A percentile compares a stretch with the other conserved stretches of the same genome.
Conservation (phyloP, 805 yeast species). For the Saccharomycopsis babjevae region DNA sequence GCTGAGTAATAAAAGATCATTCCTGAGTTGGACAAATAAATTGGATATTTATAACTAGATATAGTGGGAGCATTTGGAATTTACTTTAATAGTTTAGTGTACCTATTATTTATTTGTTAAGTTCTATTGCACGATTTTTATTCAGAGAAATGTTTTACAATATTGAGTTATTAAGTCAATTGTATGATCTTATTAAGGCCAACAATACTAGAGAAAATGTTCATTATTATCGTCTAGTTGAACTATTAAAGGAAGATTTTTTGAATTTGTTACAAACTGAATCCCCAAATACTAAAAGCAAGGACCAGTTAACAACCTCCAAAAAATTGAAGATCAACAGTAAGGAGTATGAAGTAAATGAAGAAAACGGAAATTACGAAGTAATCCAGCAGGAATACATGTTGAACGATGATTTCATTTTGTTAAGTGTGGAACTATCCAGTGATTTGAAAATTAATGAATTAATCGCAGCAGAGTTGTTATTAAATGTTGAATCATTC, state of each 20-base stretch:
- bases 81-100: not conserved
- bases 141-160: not conserved
- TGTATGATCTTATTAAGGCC: not conserved
- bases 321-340: conserved; percentile 1
- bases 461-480: conserved; percentile 57
- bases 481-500: conserved; percentile 36
- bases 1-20: no score
- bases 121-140: not conserved
- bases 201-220: not conserved
- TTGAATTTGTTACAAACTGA: conserved; percentile 1
- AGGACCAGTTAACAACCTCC: conserved; percentile 2
- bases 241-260: conserved; percentile 6
- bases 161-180: not conserved
- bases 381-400: conserved; percentile 27
- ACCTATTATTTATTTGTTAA: not conserved
- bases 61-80: conserved; percentile 9
- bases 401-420: conserved; percentile 56
- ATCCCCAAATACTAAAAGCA: conserved; percentile 1
- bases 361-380: not conserved
- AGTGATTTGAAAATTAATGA: conserved; percentile 73
- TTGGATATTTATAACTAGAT: not conserved
- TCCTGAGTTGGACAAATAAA: no score
- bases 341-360: not conserved
- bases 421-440: conserved; percentile 45
- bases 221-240: not conserved